Evolutionary conservation across 305 asterid species (phyloP), one percentile per base, ranked within the genome.

Genomic region (Nicotiana rustica): DNA sequence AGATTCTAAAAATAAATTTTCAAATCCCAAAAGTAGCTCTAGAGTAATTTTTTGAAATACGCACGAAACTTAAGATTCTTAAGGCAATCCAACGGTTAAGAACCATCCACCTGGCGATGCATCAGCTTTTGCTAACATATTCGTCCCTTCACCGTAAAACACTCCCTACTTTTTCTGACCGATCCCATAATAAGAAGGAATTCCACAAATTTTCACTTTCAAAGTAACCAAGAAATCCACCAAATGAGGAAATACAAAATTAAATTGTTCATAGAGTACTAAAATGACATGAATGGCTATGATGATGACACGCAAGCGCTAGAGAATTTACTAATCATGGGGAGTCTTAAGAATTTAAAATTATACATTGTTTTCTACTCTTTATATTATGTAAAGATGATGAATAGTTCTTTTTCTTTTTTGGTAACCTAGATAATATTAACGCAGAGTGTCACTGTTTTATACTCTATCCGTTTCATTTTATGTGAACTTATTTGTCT

Each of bases 131-230:
- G 85, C 86, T 83, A 38, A 38, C 44, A 38, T 86, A 78, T 67
- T 84, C 85, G 89, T 84, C 91, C 87, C 84, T 80, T 81, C 86
- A 85, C 91, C 89, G 90, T 89, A 88, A 88, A 86, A 90, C 95
- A 86, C 95, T 93, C 93, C 84, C 94, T 89, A 83, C 92, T 91
- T 88, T 90, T 69, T 83, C 78, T 88, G 86, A 85, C 90, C 86
- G 76, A 81, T 79, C 84, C 67, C 85, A 82, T 81, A 86, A 84
- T 83, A 85, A 83, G 86, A 69, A 41, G 33, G 75, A 35, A 44
- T 83, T 68, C 62, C 77, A 35, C 67, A 85, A 82, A 55, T 64
- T 78, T 86, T 88, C 66, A 55, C 35, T 8, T 60, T 57, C 47
- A 75, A 85, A 56, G 85, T 79, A 83, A 60, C 87, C 79, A 85